Base-by-base conservation (phyloP, 139 green algal species). In the Edaphochlamys debaryana region DNA sequence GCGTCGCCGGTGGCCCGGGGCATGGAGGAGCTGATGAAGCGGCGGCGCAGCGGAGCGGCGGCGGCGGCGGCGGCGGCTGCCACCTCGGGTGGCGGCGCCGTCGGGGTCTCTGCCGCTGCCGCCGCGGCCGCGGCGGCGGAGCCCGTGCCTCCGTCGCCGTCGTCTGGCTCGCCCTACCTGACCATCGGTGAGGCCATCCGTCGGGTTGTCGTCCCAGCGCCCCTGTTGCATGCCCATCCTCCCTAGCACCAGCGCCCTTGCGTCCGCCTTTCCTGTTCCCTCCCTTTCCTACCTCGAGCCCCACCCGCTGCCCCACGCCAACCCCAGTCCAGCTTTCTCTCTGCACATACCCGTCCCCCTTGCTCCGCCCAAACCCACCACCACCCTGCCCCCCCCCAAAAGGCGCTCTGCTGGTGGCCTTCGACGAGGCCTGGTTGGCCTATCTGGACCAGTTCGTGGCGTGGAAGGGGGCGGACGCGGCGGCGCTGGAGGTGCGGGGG, bases 381-480 rank as follows among this genome's bases (percentile, higher is more conserved):
- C 30, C 6, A 38, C 63, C 32, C 6, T 23, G 4, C 60, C 40
- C 30, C 37, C 22, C 56, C 13, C 19, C 42, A 41, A n/a, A n/a
- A 84, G 78, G 78, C 34, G 48, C 64, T 0, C 66, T 75, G 78
- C 66, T 84, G 78, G 78, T 87, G 67, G 54, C 34, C 4, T 98
- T 98, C 90, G 96, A 98, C 69, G 79, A 90, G 29, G 82, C 86
- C 23, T 98, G 96, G 96, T 84, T 95, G 36, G 76, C 86, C n/a
- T 98, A 98, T 86, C 89, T 98, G 80, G 94, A 98, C 83, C 94
- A 95, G 79, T 98, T 98, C 88, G 91, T 94, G 63, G 93, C 92
- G 22, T 98, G 96, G 96, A 98, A 98, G 93, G 84, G 84, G n/a
- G 87, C 92, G 13, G 95, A 98, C 80, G 93, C 93, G 34, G 93